These are phyloP conservation scores for Heimioporus sp. DNA, from an alignment of 768 basidiomycete genomes.

Conservation along the genomic window DNA sequence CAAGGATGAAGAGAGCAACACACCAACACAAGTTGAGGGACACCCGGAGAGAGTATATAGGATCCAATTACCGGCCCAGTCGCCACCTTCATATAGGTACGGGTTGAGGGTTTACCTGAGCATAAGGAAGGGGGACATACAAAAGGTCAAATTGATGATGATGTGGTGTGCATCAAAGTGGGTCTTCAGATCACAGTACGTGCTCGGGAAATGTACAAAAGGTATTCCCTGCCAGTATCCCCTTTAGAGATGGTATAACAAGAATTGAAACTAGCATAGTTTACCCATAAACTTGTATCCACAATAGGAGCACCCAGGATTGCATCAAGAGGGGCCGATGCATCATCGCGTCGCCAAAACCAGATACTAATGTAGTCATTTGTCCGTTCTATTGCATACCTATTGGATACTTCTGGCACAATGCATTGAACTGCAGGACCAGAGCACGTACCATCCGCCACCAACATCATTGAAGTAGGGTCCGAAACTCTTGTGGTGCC, in stretches of 20 bases:
- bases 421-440: not conserved
- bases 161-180: conserved; percentile 33
- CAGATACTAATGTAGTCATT: conserved; percentile 36
- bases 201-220: conserved; percentile 36
- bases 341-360: conserved; percentile 39
- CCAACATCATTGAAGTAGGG: conserved; percentile 30
- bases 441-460: conserved; percentile 37
- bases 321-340: conserved; percentile 33
- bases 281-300: conserved; percentile 25
- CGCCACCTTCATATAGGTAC: conserved; percentile 5
- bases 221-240: conserved; percentile 26
- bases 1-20: not conserved
- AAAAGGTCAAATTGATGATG: conserved; percentile 36
- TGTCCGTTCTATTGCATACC: conserved; percentile 41
- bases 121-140: conserved; percentile 10
- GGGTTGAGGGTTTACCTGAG: not conserved
- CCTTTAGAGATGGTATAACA: not conserved
- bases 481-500: conserved; percentile 26
- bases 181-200: conserved; percentile 38
- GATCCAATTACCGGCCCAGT: conserved; percentile 26
- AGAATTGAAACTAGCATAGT: not conserved
- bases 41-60: conserved; percentile 29
- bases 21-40: conserved; percentile 29
- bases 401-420: not conserved
- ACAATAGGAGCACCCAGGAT: conserved; percentile 15